These are phyloP conservation scores for Penicillium verhagenii DNA, from an alignment of 495 filamentous ascomycete species.

Conservation along the genomic window DNA sequence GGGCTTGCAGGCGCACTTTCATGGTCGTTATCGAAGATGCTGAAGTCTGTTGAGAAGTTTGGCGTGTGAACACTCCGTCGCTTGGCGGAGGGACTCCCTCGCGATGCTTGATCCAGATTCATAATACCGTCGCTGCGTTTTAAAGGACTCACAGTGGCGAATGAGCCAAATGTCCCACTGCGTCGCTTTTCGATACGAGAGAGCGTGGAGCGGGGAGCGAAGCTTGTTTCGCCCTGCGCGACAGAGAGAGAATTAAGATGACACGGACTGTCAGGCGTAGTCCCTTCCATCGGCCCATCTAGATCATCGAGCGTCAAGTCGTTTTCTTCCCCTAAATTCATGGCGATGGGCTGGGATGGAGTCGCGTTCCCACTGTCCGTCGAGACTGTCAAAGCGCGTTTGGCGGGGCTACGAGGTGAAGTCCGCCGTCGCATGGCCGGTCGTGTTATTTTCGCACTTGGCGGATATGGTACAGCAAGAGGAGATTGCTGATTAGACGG, in stretches of 20 bases:
- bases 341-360: slow-evolving; percentile 38
- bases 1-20: slow-evolving; percentile 28
- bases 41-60: slow-evolving; percentile 59
- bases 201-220: slow-evolving; percentile 45
- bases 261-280: slow-evolving; percentile 41
- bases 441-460: slow-evolving; percentile 48
- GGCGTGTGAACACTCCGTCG: slow-evolving; percentile 76
- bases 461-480: slow-evolving; percentile 52
- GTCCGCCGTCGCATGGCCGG: slow-evolving; percentile 54
- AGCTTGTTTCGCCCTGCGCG: slow-evolving; percentile 35
- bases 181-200: slow-evolving; percentile 49
- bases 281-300: slow-evolving; percentile 13
- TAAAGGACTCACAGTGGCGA: slow-evolving; percentile 75
- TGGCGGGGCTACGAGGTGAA: slow-evolving; percentile 72
- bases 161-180: slow-evolving; percentile 45
- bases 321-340: slow-evolving; percentile 57
- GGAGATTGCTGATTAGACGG: slow-evolving; percentile 51
- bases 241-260: slow-evolving; percentile 40
- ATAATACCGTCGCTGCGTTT: slow-evolving; percentile 91
- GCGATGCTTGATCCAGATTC: slow-evolving; percentile 72
- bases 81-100: slow-evolving; percentile 85
- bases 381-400: slow-evolving; percentile 69
- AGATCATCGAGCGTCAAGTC: slow-evolving; percentile 27
- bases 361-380: slow-evolving; percentile 68
- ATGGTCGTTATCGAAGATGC: slow-evolving; percentile 61